A percentile compares a stretch with the other conserved stretches of the same genome.
phyloP scores from a whole-genome alignment of 805 yeast genomes.

The Barnettozyma californica region DNA sequence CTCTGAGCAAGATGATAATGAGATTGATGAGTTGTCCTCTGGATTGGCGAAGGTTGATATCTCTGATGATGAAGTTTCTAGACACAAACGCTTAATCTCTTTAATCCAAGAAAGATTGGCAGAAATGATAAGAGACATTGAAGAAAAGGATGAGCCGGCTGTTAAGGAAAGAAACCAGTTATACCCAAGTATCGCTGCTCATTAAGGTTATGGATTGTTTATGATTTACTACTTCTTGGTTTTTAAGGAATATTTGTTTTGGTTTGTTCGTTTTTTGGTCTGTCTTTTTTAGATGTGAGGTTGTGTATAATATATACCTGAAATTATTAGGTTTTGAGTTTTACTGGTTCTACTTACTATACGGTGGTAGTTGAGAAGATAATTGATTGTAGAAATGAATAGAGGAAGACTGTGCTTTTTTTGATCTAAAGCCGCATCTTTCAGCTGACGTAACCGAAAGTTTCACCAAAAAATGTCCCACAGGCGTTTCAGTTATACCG shows the following conservation, averaged over 20 bases:
- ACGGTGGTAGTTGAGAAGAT: not conserved
- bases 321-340: not conserved
- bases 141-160: not conserved
- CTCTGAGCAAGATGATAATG: conserved; percentile 6
- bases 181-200: conserved; percentile 21
- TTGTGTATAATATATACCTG: not conserved
- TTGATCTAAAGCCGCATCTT: not conserved
- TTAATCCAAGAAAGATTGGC: conserved; percentile 16
- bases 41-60: conserved; percentile 2
- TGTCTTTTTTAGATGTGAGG: not conserved
- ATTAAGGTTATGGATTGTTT: conserved; percentile 1
- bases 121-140: conserved; percentile 12
- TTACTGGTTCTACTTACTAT: not conserved
- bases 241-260: not conserved
- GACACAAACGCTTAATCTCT: conserved; percentile 18
- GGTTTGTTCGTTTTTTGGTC: not conserved
- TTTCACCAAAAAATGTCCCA: not conserved
- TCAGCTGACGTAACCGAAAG: not conserved
- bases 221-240: not conserved
- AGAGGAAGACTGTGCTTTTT: not conserved
- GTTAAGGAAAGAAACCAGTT: conserved; percentile 3
- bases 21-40: conserved; percentile 11
- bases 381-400: not conserved
- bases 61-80: conserved; percentile 5
- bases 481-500: not conserved